Evolutionary conservation across 2,329 filamentous ascomycete species (phyloP).

Genomic region (Colletotrichum australisinense): DNA sequence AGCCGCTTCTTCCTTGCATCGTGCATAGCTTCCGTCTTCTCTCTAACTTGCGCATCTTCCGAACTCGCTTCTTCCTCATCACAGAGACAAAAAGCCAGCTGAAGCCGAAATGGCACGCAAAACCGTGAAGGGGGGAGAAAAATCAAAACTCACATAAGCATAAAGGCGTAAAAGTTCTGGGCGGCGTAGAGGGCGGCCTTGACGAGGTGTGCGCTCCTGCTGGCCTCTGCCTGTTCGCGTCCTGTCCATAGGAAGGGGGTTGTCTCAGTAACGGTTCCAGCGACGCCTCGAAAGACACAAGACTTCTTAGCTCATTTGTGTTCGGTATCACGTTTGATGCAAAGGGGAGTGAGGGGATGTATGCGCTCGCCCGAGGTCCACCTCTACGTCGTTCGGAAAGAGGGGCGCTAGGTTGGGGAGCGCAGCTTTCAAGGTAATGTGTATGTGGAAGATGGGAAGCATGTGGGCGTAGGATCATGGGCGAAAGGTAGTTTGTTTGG

Average conservation of each 20-base stretch:
- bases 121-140: too few species aligned
- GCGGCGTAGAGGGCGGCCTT: slow-evolving; percentile 88
- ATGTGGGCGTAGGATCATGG: not conserved
- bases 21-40: too few species aligned
- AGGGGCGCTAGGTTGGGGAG: slow-evolving; percentile 19
- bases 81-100: not conserved
- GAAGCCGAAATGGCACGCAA: not conserved
- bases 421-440: slow-evolving; percentile 17
- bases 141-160: slow-evolving; percentile 88
- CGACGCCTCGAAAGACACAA: slow-evolving; percentile 38
- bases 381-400: slow-evolving; percentile 22
- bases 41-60: not conserved
- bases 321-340: slow-evolving; percentile 9
- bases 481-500: not conserved
- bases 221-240: slow-evolving; percentile 71
- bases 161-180: slow-evolving; percentile 98
- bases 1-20: not conserved
- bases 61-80: not conserved
- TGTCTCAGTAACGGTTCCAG: slow-evolving; percentile 68
- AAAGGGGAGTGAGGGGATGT: not conserved
- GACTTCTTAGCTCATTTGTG: slow-evolving; percentile 37
- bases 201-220: slow-evolving; percentile 78
- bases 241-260: slow-evolving; percentile 77
- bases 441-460: slow-evolving; percentile 21
- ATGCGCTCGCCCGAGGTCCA: slow-evolving; percentile 28